phyloP scores from a whole-genome alignment of 352 stramenopile species.

The Pythium apleroticum region DNA sequence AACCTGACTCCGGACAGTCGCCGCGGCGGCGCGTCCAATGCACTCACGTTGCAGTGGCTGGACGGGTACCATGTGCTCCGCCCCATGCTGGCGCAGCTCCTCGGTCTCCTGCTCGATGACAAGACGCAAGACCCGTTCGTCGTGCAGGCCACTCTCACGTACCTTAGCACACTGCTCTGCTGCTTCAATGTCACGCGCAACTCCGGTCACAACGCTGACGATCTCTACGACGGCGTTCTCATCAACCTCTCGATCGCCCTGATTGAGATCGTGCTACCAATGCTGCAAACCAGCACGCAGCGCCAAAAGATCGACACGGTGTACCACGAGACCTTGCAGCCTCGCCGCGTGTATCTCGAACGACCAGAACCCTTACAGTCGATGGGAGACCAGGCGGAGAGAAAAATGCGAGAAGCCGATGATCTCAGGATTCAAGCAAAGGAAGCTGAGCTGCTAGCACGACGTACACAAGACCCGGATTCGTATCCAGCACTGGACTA shows the following conservation, averaged over 20 bases:
- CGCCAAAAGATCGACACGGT: slow-evolving; percentile 37
- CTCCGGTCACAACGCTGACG: slow-evolving; percentile 40
- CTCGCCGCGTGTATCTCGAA: slow-evolving; percentile 46
- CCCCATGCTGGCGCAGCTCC: slow-evolving; percentile 30
- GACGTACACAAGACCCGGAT: background rate
- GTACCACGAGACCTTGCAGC: slow-evolving; percentile 51
- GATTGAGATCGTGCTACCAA: slow-evolving; percentile 38
- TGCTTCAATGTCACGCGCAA: slow-evolving; percentile 41
- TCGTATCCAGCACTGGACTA: slow-evolving; percentile 1
- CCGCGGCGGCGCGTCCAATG: slow-evolving; percentile 25
- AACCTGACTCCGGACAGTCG: slow-evolving; percentile 32
- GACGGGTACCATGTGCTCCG: slow-evolving; percentile 42
- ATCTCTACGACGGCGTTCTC: slow-evolving; percentile 65
- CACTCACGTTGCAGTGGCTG: slow-evolving; percentile 51
- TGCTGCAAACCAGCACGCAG: slow-evolving; percentile 32
- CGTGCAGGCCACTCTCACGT: slow-evolving; percentile 58
- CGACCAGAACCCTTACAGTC: slow-evolving; percentile 26
- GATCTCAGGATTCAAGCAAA: slow-evolving; percentile 17
- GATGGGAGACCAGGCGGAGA: slow-evolving; percentile 10
- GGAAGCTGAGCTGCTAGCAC: slow-evolving; percentile 4
- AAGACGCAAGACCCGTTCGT: slow-evolving; percentile 45
- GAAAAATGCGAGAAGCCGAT: slow-evolving; percentile 5
- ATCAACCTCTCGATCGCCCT: slow-evolving; percentile 63
- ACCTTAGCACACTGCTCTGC: slow-evolving; percentile 41
- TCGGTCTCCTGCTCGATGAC: slow-evolving; percentile 35